Evolutionary conservation across 148 eudicot species (phyloP).

Genomic region (Chenopodium quinoa): DNA sequence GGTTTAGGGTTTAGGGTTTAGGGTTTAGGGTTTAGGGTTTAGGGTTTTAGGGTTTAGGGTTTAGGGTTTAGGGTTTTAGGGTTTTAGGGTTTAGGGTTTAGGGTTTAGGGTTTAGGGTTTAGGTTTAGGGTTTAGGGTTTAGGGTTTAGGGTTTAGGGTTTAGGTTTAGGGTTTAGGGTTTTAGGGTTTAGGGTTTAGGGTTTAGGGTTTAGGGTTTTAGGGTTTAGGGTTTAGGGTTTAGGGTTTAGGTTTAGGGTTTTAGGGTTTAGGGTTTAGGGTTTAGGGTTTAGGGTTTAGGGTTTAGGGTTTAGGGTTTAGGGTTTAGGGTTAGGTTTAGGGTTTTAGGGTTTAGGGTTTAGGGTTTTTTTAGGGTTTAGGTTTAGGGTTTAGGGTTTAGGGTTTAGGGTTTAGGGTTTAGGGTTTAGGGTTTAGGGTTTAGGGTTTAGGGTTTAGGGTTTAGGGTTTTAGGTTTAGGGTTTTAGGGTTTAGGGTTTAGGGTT

Average conservation of each 20-base stretch:
- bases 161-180: constrained; percentile 1
- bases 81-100: neutral
- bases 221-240: neutral
- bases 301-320: constrained; percentile 1
- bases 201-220: neutral
- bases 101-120: neutral
- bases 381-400: constrained; percentile 26
- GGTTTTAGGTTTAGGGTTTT: constrained; percentile 31
- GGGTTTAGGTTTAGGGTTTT: neutral
- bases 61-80: constrained; percentile 1
- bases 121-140: neutral
- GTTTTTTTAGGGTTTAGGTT: constrained; percentile 27
- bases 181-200: constrained; percentile 1
- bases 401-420: constrained; percentile 28
- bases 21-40: neutral
- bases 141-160: neutral
- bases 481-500: constrained; percentile 30
- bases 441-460: constrained; percentile 29
- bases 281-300: constrained; percentile 1
- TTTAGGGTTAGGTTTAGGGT: constrained; percentile 29
- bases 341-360: constrained; percentile 25
- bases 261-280: neutral
- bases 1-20: constrained; percentile 1
- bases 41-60: neutral
- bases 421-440: constrained; percentile 29